Evolutionary conservation across 148 eudicot genomes (phyloP).

Genomic region (Selenicereus undatus): DNA sequence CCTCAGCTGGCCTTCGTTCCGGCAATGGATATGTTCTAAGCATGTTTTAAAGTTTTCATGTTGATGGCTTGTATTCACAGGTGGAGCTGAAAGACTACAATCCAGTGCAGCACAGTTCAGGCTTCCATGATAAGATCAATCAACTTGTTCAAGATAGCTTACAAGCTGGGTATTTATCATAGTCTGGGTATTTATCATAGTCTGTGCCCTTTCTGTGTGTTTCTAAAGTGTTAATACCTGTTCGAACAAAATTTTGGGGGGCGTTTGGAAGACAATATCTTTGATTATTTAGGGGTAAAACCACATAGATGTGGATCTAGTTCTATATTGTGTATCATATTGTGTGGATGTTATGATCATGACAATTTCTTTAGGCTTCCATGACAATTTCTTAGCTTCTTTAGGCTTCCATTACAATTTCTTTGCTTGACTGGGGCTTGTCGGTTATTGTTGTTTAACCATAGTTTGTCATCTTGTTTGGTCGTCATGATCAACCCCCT

Average conservation of each 20-base stretch:
- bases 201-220: slow-evolving; percentile 1
- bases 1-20: background rate
- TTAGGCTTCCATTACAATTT: no score
- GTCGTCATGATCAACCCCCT: background rate
- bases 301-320: background rate
- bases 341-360: no score
- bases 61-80: slow-evolving; percentile 35
- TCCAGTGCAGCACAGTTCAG: slow-evolving; percentile 68
- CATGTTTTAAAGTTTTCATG: background rate
- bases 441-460: background rate
- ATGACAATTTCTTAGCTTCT: no score
- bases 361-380: no score
- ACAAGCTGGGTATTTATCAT: slow-evolving; percentile 50
- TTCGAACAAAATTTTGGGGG: background rate
- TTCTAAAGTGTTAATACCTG: background rate
- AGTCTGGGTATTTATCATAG: slow-evolving; percentile 37
- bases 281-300: background rate
- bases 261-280: background rate
- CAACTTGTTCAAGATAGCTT: slow-evolving; percentile 58
- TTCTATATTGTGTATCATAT: no score
- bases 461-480: background rate
- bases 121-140: slow-evolving; percentile 72
- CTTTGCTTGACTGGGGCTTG: background rate
- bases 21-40: background rate
- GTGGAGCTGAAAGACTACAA: slow-evolving; percentile 66